Conservation (phyloP, 805 yeast genomes). For the Starmerella scarabaei region DNA sequence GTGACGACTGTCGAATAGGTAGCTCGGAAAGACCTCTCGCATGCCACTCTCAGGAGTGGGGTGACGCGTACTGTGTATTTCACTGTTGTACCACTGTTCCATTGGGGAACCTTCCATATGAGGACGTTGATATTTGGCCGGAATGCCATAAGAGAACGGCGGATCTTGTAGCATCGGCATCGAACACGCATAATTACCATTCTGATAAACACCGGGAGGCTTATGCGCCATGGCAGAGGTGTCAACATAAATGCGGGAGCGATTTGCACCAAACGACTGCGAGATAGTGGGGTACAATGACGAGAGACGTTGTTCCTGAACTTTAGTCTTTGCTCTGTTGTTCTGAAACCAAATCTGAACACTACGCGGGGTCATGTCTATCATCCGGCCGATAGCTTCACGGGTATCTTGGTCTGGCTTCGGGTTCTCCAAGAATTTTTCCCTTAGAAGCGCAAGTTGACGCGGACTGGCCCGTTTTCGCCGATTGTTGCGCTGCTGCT, state of each 20-base stretch:
- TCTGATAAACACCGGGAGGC: neutral
- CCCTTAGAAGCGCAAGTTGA: slow-evolving; percentile 51
- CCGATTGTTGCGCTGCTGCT: slow-evolving; percentile 32
- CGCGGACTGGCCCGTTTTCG: slow-evolving; percentile 72
- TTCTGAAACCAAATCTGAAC: slow-evolving; percentile 93
- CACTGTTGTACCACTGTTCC: too few relatives aligned
- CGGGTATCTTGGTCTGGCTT: slow-evolving; percentile 40
- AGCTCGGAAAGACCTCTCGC: too few relatives aligned
- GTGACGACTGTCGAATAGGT: neutral
- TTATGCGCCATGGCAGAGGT: neutral
- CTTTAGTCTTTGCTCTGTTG: slow-evolving; percentile 38
- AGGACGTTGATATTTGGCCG: too few relatives aligned
- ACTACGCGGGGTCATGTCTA: slow-evolving; percentile 76
- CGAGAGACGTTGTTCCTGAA: slow-evolving; percentile 23
- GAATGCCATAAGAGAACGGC: too few relatives aligned
- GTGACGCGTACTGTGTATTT: too few relatives aligned
- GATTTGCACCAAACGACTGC: slow-evolving; percentile 1
- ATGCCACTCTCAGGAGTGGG: too few relatives aligned
- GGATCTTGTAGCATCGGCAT: neutral
- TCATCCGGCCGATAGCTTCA: slow-evolving; percentile 46
- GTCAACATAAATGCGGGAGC: slow-evolving; percentile 13
- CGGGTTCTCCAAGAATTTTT: slow-evolving; percentile 57
- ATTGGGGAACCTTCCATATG: too few relatives aligned
- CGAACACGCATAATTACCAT: neutral
- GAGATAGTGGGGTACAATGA: slow-evolving; percentile 2